These are phyloP conservation scores for Gracilaria gracilis DNA, from an alignment of 23 red algal genomes.

Conservation along the genomic window DNA sequence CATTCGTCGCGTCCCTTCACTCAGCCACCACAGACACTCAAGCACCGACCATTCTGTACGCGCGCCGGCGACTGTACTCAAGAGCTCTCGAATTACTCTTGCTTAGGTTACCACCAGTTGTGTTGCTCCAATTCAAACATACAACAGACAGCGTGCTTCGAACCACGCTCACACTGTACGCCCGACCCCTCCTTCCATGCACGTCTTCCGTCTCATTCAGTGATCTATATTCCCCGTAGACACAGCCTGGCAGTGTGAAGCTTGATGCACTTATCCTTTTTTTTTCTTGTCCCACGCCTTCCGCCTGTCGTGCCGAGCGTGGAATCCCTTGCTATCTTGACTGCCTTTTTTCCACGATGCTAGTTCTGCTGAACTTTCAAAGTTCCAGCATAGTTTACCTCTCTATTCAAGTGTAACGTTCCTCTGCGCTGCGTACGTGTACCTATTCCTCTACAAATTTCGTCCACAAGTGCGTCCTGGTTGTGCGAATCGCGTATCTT, in stretches of 20 bases:
- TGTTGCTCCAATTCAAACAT: constrained; percentile 19
- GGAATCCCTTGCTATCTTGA: background rate
- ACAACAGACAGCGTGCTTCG: constrained; percentile 16
- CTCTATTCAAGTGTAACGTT: background rate
- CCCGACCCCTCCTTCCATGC: background rate
- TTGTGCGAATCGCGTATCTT: background rate
- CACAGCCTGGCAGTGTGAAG: background rate
- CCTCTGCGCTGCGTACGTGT: background rate
- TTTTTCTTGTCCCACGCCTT: background rate
- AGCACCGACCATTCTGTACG: background rate
- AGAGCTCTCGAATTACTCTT: background rate
- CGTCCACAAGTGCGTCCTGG: background rate
- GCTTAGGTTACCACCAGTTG: too few relatives aligned
- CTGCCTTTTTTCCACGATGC: background rate
- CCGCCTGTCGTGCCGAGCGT: background rate
- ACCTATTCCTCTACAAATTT: background rate
- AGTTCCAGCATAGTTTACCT: background rate
- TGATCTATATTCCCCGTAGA: background rate
- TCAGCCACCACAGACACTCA: background rate
- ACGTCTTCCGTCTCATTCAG: background rate
- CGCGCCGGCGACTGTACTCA: background rate
- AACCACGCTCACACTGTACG: constrained; percentile 26
- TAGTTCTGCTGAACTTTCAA: constrained; percentile 5
- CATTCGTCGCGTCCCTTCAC: constrained; percentile 12
- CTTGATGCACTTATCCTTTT: background rate